These are phyloP conservation scores for Pyrenula aspistea DNA, from an alignment of 495 filamentous ascomycete genomes.

Conservation along the genomic window DNA sequence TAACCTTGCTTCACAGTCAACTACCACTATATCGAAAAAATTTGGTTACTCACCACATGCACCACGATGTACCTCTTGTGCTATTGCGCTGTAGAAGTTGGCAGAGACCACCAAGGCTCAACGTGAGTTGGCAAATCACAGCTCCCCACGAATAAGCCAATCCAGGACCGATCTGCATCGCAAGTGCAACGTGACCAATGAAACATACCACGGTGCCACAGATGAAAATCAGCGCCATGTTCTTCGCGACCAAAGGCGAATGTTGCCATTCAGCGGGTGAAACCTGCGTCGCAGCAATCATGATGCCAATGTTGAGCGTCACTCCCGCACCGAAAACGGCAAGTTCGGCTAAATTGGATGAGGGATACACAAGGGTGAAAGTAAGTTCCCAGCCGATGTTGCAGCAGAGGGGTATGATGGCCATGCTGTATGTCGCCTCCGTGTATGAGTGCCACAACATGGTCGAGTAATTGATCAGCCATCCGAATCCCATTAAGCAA, in stretches of 20 bases:
- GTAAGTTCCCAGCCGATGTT: constrained; percentile 15
- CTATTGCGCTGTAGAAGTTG: too few species aligned
- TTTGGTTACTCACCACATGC: too few species aligned
- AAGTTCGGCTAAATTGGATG: neutral
- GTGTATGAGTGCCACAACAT: constrained; percentile 8
- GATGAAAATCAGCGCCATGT: constrained; percentile 4
- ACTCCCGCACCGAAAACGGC: neutral
- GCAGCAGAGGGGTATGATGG: constrained; percentile 10
- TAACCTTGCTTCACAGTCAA: too few species aligned
- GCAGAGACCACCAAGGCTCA: too few species aligned
- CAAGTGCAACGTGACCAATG: constrained; percentile 4
- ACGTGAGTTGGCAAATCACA: too few species aligned
- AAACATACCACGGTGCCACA: neutral
- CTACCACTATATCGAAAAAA: too few species aligned
- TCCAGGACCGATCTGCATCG: too few species aligned
- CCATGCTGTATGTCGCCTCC: constrained; percentile 11
- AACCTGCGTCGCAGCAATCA: constrained; percentile 7
- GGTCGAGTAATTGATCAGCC: constrained; percentile 9
- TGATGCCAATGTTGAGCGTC: constrained; percentile 5
- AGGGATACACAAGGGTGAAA: constrained; percentile 9
- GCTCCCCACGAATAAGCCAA: too few species aligned
- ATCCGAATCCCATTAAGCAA: constrained; percentile 10
- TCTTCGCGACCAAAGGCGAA: constrained; percentile 5
- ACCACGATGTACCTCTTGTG: too few species aligned
- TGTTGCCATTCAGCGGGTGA: constrained; percentile 9